Conservation (phyloP, 352 stramenopile genomes). For the Phytophthora rubi region DNA sequence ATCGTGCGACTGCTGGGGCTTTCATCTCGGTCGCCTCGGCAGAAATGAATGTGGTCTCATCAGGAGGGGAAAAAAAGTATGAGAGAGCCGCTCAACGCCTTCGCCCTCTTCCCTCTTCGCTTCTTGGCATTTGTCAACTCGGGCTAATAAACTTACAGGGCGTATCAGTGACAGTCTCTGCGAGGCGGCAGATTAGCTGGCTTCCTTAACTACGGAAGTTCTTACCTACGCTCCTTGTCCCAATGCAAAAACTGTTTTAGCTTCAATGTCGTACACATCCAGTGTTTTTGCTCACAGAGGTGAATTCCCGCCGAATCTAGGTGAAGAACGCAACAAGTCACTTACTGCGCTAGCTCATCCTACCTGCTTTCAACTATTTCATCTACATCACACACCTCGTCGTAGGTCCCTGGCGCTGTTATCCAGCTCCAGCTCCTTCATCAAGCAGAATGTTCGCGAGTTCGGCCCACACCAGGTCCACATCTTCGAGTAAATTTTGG, state of each 20-base stretch:
- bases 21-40: neutral
- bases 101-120: neutral
- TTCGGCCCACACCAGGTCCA: neutral
- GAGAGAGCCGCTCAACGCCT: neutral
- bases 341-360: no score
- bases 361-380: neutral
- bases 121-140: no score
- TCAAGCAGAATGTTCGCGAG: neutral
- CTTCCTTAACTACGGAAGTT: neutral
- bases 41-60: neutral
- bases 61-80: neutral
- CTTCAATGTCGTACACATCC: neutral
- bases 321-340: no score
- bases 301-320: no score
- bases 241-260: neutral
- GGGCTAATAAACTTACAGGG: no score
- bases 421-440: neutral
- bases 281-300: neutral
- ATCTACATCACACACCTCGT: no score
- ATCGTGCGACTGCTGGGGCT: neutral
- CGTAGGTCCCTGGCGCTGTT: neutral
- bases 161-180: neutral
- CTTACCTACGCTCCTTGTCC: neutral
- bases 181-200: neutral
- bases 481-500: neutral